Evolutionary conservation across 495 filamentous ascomycete genomes (phyloP), one percentile per base, ranked within the genome.

Genomic region (Wilcoxina mikolae): DNA sequence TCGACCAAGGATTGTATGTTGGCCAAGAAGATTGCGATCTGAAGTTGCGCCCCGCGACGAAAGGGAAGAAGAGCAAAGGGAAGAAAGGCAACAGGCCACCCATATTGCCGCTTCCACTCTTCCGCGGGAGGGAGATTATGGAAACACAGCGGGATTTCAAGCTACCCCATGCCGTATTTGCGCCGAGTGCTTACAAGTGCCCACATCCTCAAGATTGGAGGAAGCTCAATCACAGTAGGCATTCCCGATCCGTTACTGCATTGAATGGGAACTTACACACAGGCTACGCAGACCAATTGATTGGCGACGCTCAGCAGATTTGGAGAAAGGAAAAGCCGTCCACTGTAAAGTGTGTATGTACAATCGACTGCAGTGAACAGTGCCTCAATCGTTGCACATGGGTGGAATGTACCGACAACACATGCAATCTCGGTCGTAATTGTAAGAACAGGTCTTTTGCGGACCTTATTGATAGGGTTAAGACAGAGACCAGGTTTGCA

Each of bases 371-470:
- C 63, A 87, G 80, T 58, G 87, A 94, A 50, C 73, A 81, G 57
- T 98, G 91, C 69, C 82, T 90, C 61, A 98, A 98, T 63, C 78
- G 87, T 43, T 85, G 85, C 70, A 95, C 96, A 87, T 80, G 91
- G 54, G 95, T 95, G 66, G 91, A 98, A 69, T 98, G 91, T 67
- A 87, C 95, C 67, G 78, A 84, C 9, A 81, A 75, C 45, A 96
- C 94, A 67, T 98, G 91, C 70, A 80, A 77, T 54, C 68, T 93
- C 20, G 82, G 83, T 38, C 68, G 75, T 3, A 69, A 73, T 47
- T 98, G 91, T 70, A 78, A 75, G 24, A 98, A 98, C 67, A 85
- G 91, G 29, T 81, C 79, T 29, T 98, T 96, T 68, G 80, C 82
- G 23, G 78, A 83, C 58, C 72, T 98, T 23, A 79, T 81, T 57